Evolutionary conservation across 352 stramenopile genomes (phyloP), one percentile per base, ranked within the genome.

Genomic region (Globisporangium recalcitrans): DNA sequence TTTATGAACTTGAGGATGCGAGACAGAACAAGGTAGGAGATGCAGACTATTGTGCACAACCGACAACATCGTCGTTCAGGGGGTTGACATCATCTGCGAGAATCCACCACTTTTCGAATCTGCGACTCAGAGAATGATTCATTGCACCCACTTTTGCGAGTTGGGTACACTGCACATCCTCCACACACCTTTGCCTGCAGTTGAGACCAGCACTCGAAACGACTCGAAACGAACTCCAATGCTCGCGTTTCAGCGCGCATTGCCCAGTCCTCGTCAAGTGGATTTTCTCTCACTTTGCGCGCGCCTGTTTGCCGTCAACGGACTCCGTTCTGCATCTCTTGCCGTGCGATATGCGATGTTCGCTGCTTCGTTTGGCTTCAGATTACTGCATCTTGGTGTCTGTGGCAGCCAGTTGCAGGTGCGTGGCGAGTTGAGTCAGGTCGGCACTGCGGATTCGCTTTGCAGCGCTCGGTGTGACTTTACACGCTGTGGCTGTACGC

Each of bases 171-270:
- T 24, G 42, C 42, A 26, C n/a, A 2, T 52, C 47, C 47, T 52
- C 21, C 22, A 51, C 47, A 44, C 36, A 44, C 6, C 36, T 14
- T 44, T 6, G 36, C 4, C 13, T 3, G 13, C 7, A 2, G 27
- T 21, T 47, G 31, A 11, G 32, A 48, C 32, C 52, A 59, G 52
- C 32, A 21, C 32, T 21, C 22, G 32, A 34, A 59, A 59, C 52
- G 52, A 59, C 52, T 59, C 34, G 34, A 58, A 58, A 34, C 49
- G 31, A 56, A 56, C 27, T 19, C 21, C 27, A 26, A 10, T 21
- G 7, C 27, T 1, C 19, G 49, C 49, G 27, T 56, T 40, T 56
- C 49, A 56, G 49, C 19, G 49, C 19, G 7, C 13, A 24, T 19
- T 4, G 26, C 10, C 13, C 14, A n/a, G 26, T 31, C 46, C 34